Evolutionary conservation across 1,284 basidiomycete genomes (phyloP).

Genomic region (Coriolopsis trogii): DNA sequence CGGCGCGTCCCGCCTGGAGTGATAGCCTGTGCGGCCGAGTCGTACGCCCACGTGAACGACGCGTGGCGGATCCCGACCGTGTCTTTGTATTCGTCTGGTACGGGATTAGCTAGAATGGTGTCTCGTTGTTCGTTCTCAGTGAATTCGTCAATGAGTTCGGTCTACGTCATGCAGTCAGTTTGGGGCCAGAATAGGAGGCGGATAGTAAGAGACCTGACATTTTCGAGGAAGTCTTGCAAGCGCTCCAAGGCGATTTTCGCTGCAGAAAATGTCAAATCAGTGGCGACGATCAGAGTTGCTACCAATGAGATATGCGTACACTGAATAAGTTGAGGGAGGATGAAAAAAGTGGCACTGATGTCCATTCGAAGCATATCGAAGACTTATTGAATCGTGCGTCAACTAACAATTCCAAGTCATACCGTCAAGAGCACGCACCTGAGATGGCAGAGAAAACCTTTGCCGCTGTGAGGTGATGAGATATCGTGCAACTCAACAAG

Average conservation of each 20-base stretch:
- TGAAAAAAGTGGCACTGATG: slow-evolving; percentile 34
- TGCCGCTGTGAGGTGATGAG: slow-evolving; percentile 39
- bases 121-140: slow-evolving; percentile 26
- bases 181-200: slow-evolving; percentile 6
- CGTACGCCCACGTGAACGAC: slow-evolving; percentile 45
- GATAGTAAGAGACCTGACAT: slow-evolving; percentile 31
- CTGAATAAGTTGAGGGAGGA: slow-evolving; percentile 36
- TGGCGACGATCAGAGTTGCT: neutral
- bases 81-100: slow-evolving; percentile 21
- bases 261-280: neutral
- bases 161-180: slow-evolving; percentile 31
- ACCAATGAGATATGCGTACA: neutral
- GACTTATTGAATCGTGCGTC: slow-evolving; percentile 5
- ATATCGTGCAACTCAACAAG: too few relatives aligned
- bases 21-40: slow-evolving; percentile 24
- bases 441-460: slow-evolving; percentile 44
- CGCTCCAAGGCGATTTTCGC: slow-evolving; percentile 52
- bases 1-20: slow-evolving; percentile 30
- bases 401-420: neutral
- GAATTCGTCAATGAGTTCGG: slow-evolving; percentile 53
- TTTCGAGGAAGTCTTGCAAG: slow-evolving; percentile 47
- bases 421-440: slow-evolving; percentile 22
- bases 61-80: slow-evolving; percentile 45
- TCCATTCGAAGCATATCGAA: slow-evolving; percentile 42
- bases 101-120: neutral